These are phyloP conservation scores for Fusarium euwallaceae DNA, from an alignment of 2,329 filamentous ascomycete species.

Conservation along the genomic window DNA sequence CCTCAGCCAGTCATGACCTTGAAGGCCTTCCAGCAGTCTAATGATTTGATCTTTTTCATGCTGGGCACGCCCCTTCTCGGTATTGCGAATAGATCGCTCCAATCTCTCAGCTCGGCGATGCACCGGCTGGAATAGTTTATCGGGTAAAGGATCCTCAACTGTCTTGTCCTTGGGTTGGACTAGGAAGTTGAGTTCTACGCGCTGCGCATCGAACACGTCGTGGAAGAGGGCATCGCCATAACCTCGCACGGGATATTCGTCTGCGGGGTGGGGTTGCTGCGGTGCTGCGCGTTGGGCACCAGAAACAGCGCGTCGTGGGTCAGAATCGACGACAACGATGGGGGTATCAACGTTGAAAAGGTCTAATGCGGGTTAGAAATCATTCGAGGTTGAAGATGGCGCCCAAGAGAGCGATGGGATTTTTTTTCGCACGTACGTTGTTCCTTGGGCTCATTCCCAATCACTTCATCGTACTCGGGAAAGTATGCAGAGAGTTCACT, in stretches of 20 bases:
- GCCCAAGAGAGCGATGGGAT: conserved; percentile 28
- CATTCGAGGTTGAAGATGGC: not conserved
- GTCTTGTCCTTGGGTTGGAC: conserved; percentile 60
- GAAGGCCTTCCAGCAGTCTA: conserved; percentile 81
- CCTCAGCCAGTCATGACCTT: conserved; percentile 92
- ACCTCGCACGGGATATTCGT: conserved; percentile 59
- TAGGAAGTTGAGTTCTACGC: conserved; percentile 68
- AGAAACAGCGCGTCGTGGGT: conserved; percentile 47
- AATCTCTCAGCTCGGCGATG: conserved; percentile 72
- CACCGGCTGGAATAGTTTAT: conserved; percentile 65
- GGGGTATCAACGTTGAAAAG: conserved; percentile 79
- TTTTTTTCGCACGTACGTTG: conserved; percentile 70
- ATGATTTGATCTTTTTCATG: conserved; percentile 76
- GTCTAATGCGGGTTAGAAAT: conserved; percentile 64
- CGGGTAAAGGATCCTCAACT: conserved; percentile 67
- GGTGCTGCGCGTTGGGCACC: conserved; percentile 48
- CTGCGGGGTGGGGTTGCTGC: conserved; percentile 44
- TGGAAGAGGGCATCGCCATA: conserved; percentile 70
- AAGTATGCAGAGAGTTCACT: conserved; percentile 94
- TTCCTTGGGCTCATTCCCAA: conserved; percentile 86
- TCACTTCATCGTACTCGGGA: conserved; percentile 92
- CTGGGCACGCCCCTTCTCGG: conserved; percentile 74
- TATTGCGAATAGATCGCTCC: conserved; percentile 73
- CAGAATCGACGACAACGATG: conserved; percentile 76
- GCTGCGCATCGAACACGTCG: conserved; percentile 68